Conservation (phyloP, 1,284 basidiomycete genomes). For the Boletus sp. region DNA sequence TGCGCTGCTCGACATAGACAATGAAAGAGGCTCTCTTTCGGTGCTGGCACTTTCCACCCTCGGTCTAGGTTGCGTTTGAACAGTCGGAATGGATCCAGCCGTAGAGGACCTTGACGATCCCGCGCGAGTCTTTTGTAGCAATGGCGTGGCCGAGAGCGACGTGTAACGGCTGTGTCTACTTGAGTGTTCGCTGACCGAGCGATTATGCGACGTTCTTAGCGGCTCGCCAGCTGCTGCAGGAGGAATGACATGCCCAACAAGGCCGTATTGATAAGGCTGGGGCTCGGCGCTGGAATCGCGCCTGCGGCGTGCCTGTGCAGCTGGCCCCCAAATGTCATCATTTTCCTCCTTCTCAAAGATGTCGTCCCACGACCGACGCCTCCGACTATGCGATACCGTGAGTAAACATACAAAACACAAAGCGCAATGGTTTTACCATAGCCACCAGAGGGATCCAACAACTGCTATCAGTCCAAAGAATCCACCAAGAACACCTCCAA, state of each 20-base stretch:
- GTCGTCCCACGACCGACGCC: constrained; percentile 45
- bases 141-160: constrained; percentile 26
- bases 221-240: constrained; percentile 38
- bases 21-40: constrained; percentile 15
- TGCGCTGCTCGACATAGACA: constrained; percentile 22
- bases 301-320: constrained; percentile 5
- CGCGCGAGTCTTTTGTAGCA: constrained; percentile 20
- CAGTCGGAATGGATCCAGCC: constrained; percentile 34
- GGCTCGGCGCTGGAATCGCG: constrained; percentile 28
- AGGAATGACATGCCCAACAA: constrained; percentile 42
- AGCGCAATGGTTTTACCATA: constrained; percentile 37
- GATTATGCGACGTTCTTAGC: constrained; percentile 23
- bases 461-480: constrained; percentile 44
- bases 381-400: constrained; percentile 36
- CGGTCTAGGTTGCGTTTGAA: constrained; percentile 14
- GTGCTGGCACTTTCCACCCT: constrained; percentile 6
- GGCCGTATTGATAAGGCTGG: constrained; percentile 49
- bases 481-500: constrained; percentile 52
- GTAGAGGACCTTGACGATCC: constrained; percentile 43
- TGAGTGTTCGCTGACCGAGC: constrained; percentile 23
- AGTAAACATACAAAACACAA: constrained; percentile 8
- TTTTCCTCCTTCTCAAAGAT: constrained; percentile 43
- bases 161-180: constrained; percentile 29
- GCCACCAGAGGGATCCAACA: constrained; percentile 44
- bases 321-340: constrained; percentile 13